Percentiles rank a stretch among this genome's conserved stretches.
Conservation (phyloP, 306 rosid species). For the Vicia faba region DNA sequence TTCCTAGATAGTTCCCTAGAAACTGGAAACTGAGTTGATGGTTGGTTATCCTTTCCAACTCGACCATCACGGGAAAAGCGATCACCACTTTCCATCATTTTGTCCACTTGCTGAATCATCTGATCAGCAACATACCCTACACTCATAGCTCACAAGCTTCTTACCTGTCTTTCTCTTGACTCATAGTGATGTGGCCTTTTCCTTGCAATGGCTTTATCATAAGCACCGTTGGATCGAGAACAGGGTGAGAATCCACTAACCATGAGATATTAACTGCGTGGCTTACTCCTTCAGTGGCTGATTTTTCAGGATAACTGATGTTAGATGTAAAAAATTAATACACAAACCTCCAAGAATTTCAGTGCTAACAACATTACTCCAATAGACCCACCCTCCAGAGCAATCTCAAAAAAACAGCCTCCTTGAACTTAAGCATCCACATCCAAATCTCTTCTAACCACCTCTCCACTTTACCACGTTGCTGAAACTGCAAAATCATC, state of each 20-base stretch:
- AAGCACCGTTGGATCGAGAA: slow-evolving; percentile 72
- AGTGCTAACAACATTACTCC: slow-evolving; percentile 75
- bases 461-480: too few relatives aligned
- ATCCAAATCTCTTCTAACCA: too few relatives aligned
- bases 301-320: slow-evolving; percentile 55
- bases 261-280: slow-evolving; percentile 72
- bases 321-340: slow-evolving; percentile 75
- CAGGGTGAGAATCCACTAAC: slow-evolving; percentile 80
- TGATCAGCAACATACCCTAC: slow-evolving; percentile 98
- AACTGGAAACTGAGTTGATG: slow-evolving; percentile 58
- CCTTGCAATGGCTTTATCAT: slow-evolving; percentile 87
- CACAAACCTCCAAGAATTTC: slow-evolving; percentile 86
- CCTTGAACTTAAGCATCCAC: too few relatives aligned
- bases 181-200: slow-evolving; percentile 81
- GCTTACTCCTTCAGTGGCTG: slow-evolving; percentile 56
- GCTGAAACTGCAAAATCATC: too few relatives aligned
- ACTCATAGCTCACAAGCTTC: slow-evolving; percentile 83
- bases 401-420: too few relatives aligned
- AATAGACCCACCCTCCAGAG: too few relatives aligned
- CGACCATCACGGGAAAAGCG: slow-evolving; percentile 78
- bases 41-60: slow-evolving; percentile 74
- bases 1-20: slow-evolving; percentile 67
- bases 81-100: slow-evolving; percentile 75
- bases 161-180: slow-evolving; percentile 83
- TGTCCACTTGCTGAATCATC: slow-evolving; percentile 90